Base-by-base conservation (phyloP, 352 stramenopile genomes). In the Globisporangium paroecandrum region DNA sequence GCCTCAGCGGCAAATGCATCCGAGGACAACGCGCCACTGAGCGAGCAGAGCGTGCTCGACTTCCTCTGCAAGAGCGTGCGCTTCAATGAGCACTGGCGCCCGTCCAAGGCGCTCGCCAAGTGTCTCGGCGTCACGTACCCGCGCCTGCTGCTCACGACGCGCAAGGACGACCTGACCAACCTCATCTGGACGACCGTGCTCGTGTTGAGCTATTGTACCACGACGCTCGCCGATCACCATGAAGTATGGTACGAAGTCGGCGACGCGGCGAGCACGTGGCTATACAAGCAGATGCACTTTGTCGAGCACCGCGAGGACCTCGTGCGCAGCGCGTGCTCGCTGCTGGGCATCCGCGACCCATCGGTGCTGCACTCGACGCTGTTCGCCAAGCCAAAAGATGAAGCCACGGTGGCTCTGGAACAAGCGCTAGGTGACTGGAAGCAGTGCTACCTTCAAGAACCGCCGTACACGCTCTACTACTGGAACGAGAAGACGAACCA, bases 381-480 rank as follows among this genome's bases (percentile, higher is more conserved):
- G 5, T 90, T 90, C 29, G 57, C 71, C 0, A 56, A 81, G 54
- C 68, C 70, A 22, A 71, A 72, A 13, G 76, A 83, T 36, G 53
- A 66, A n/a, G 65, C 65, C 4, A 65, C 65, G 47, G 57, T 64
- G 22, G 66, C 68, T 13, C 36, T 73, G 22, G 74, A 76, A 29
- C 70, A 62, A 10, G 65, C 62, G 7, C 59, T 88, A 20, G 72
- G 76, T n/a, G 75, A 87, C 47, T 90, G 82, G 82, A 81, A 88
- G 54, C 69, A 72, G 2, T 84, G 70, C 34, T 87, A 77, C 47
- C 34, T 90, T 12, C 69, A 87, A 53, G 77, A 87, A 55, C 80
- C 82, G 22, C 82, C 82, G 9, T 90, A 87, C 63, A 78, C 80
- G 9, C 71, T 74, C 4, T 90, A 90, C 70, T 90, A 85, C 54